Evolutionary conservation across 2,329 filamentous ascomycete genomes (phyloP), one percentile per base, ranked within the genome.

Genomic region (Penicillium sp.): DNA sequence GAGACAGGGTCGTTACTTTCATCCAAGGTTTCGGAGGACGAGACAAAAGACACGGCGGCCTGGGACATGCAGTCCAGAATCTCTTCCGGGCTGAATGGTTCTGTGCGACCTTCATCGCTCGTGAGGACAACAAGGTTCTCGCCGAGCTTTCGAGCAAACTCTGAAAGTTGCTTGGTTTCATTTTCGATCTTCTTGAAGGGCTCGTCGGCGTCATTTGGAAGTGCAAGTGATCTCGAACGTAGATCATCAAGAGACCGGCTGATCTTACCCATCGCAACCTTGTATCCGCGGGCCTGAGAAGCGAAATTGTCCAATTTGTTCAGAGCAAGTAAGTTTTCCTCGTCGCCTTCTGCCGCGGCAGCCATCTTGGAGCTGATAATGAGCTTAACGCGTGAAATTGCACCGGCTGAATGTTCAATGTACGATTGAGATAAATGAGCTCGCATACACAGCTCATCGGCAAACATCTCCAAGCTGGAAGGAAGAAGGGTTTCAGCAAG

Each of bases 231-330:
- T 50, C 92, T 82, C 3, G 85, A 82, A 72, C 88, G 87, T 54
- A 96, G 82, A 56, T 96, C 92, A 59, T 91, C 86, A 13, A 96
- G 78, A 19, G 89, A 86, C 52, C 89, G 86, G 42, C 90, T 83
- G 6, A 90, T 85, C 78, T 96, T 96, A 55, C 87, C 85, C 48
- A 89, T 86, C 49, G 93, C 83, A 35, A 96, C 90, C 80, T 96
- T 96, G 55, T 89, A 84, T 70, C 89, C 92, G 59, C 93, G 85
- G 8, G 89, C 90, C 68, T 92, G 88, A 15, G 85, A 86, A 59
- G 92, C 83, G 54, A 92, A 84, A 17, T 82, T 74, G 59, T 96
- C 91, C 1, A 88, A 80, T 71, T 88, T 90, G 68, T 86, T 86
- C 31, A 83, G 74, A 65, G 96, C 88, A 66, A 89, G 82, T 60